Conservation (phyloP, 495 filamentous ascomycete species). For the Evernia prunastri region DNA sequence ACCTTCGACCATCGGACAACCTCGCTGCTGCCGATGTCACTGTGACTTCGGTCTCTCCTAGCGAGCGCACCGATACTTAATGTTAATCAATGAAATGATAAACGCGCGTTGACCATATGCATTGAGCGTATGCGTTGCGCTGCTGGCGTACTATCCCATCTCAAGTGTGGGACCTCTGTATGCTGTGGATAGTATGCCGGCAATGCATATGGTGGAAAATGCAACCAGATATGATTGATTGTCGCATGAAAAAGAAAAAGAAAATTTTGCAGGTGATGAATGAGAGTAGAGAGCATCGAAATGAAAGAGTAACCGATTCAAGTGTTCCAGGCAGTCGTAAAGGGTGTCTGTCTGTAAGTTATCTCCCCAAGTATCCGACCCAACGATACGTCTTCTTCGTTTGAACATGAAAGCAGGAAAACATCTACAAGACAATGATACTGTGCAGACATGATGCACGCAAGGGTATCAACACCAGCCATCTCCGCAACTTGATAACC, state of each 20-base stretch:
- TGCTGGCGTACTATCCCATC: background rate
- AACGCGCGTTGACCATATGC: background rate
- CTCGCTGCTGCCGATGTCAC: background rate
- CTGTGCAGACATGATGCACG: too few relatives aligned
- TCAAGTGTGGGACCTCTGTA: background rate
- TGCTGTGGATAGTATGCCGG: background rate
- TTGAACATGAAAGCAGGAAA: background rate
- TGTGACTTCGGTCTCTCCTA: background rate
- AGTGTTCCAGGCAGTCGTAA: background rate
- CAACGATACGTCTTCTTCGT: background rate
- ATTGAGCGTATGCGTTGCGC: background rate
- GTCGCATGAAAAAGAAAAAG: background rate
- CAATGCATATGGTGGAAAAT: background rate
- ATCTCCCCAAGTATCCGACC: background rate
- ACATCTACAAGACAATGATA: too few relatives aligned
- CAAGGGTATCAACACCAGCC: too few relatives aligned
- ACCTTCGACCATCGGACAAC: background rate
- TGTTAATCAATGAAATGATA: background rate
- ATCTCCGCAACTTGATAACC: background rate
- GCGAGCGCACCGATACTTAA: too few relatives aligned
- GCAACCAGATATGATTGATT: background rate
- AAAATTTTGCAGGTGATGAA: too few relatives aligned
- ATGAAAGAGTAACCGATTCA: background rate
- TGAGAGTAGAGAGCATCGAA: background rate
- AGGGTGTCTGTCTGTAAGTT: too few relatives aligned